Evolutionary conservation across 192 early-diverging fungal genomes (phyloP).

Genomic region (Coemansia sp.): DNA sequence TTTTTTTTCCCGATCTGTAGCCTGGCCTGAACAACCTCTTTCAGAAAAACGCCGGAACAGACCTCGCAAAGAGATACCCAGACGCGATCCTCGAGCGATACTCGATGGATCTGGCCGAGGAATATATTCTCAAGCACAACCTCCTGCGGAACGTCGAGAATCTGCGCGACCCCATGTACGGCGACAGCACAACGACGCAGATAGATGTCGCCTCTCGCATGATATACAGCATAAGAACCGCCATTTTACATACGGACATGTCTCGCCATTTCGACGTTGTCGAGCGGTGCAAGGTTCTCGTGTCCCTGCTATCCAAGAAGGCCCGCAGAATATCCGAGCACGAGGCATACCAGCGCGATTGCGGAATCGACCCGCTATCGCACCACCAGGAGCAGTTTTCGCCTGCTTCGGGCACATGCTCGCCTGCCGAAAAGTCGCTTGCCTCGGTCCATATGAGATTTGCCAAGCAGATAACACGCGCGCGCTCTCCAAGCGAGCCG

Average conservation of each 20-base stretch:
- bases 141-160: constrained; percentile 61
- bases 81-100: constrained; percentile 87
- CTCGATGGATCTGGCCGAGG: constrained; percentile 72
- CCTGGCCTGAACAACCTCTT: constrained; percentile 91
- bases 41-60: constrained; percentile 81
- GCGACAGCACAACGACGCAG: constrained; percentile 51
- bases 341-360: constrained; percentile 26
- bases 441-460: constrained; percentile 5
- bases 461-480: constrained; percentile 9
- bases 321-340: constrained; percentile 37
- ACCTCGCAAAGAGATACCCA: constrained; percentile 68
- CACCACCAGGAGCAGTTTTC: constrained; percentile 5
- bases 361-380: constrained; percentile 9
- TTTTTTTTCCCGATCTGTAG: constrained; percentile 38
- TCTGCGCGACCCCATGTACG: constrained; percentile 52
- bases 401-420: not conserved
- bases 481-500: constrained; percentile 45
- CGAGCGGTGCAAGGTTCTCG: constrained; percentile 53
- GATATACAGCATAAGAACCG: constrained; percentile 50
- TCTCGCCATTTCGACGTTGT: constrained; percentile 73
- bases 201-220: constrained; percentile 44
- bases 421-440: not conserved
- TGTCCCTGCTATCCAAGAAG: constrained; percentile 43
- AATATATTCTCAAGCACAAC: constrained; percentile 71
- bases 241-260: constrained; percentile 92